Conservation (phyloP, 345 rosid species). For the Geranium rotundifolium region DNA sequence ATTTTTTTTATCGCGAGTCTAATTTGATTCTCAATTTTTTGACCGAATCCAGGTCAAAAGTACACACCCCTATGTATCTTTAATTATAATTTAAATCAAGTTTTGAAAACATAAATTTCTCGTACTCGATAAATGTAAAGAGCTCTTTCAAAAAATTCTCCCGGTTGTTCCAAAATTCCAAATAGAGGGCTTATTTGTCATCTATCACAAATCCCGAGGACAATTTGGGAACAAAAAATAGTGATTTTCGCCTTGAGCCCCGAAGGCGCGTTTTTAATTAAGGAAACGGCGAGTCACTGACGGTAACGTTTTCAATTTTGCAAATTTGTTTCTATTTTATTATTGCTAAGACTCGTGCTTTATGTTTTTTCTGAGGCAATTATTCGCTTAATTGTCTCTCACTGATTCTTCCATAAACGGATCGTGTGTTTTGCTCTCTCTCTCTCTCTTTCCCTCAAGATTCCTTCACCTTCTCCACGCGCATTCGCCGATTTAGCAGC, state of each 20-base stretch:
- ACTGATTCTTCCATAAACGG: not conserved
- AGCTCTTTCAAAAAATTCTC: too few relatives aligned
- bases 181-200: not conserved
- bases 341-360: not conserved
- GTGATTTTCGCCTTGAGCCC: not conserved
- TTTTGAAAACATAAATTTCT: too few relatives aligned
- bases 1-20: too few relatives aligned
- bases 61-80: too few relatives aligned
- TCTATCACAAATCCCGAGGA: not conserved
- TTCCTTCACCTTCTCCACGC: not conserved
- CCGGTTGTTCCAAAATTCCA: too few relatives aligned
- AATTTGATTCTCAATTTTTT: too few relatives aligned
- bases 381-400: not conserved
- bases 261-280: not conserved
- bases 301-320: not conserved
- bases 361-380: not conserved
- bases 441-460: too few relatives aligned
- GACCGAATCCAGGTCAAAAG: too few relatives aligned
- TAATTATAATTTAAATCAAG: too few relatives aligned
- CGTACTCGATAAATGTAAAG: too few relatives aligned
- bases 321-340: not conserved
- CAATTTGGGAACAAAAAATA: not conserved
- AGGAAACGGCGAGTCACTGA: not conserved
- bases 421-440: not conserved
- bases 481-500: not conserved